Evolutionary conservation across 2,329 filamentous ascomycete genomes (phyloP), one percentile per base, ranked within the genome.

Genomic region (Cordyceps cateniannulata): DNA sequence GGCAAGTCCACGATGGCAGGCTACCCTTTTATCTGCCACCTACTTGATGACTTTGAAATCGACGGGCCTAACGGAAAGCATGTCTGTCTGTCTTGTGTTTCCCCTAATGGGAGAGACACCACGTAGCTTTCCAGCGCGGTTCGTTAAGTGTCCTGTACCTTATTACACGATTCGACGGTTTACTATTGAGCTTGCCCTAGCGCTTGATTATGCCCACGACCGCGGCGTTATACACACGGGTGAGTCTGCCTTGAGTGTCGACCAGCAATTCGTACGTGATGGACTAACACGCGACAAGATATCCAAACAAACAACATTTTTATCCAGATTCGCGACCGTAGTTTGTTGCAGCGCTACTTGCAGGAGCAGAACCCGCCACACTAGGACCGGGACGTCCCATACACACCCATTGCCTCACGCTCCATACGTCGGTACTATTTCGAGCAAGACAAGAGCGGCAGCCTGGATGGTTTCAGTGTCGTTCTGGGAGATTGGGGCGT

Each of bases 31-130:
- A 53, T 70, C 8, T 64, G 65, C 2, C 61, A 64, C 42, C 47
- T 69, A 1, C 1, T 68, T 5, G 66, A 68, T 32, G 63, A 67
- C 8, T 73, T 74, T 32, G 60, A 66, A 20, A 66, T 70, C 44
- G 22, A 59, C 0, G 70, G 72, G 6, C 70, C 71, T 2, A 71
- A 73, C 22, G 69, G 70, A 3, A 62, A 55, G 2, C 72, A 73
- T 55, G 57, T 68, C 2, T 55, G 57, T 68, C 2, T 73, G 69
- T 45, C 63, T 70, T 7, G 66, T 73, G 2, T 68, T 69, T 45
- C 65, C 72, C 24, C 64, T 68, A 8, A 68, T 72, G 65, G 71
- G 69, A 1, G 65, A 67, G 29, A 66, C 65, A n/a, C 53, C 70
- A 10, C 59, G 60, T 20, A 64, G 47, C 58, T 67, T 67, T 24